Evolutionary conservation across 257 asterid genomes (phyloP), one percentile per base, ranked within the genome.

Genomic region (Solanum virginianum): DNA sequence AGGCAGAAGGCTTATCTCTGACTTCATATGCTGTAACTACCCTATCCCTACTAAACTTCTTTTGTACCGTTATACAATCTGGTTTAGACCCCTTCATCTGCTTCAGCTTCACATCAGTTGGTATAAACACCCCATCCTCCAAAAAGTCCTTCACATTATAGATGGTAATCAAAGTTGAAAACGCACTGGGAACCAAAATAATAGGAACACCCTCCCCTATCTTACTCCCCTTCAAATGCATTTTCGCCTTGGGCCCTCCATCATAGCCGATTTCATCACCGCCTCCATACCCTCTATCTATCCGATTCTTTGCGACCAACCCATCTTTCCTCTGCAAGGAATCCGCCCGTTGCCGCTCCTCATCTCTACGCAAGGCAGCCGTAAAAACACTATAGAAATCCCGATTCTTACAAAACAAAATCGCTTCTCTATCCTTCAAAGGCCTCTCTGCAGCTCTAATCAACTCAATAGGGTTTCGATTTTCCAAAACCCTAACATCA

Each of bases 121-220:
- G 96, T 54, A 97, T 92, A 80, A 88, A 97, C 71, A 97, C 95
- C 15, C 99, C 99, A 89, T 95, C 99, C 88, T 97, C 99, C 93
- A 97, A 85, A 87, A 97, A 97, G 62, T 97, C 99, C 91, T 97
- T 95, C 74, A 97, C 99, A 87, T 97, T 95, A 84, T 97, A 92
- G 14, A 97, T 95, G 0, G 99, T 97, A 69, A 97, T 94, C 91
- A 97, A 87, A 10, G 99, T 95, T n/a, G 97, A 91, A 83, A 91
- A 94, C 0, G 99, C 99, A 80, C 99, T 97, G 0, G 99, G 99
- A 39, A 97, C 99, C 89, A 97, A 85, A 51, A 97, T 95, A 66
- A 97, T 97, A 0, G 99, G 99, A 63, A 97, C 99, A 0, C 99
- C 99, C 80, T 96, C 99, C 68, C 99, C 99, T 59, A 93, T 90